Evolutionary conservation across 106 monocot species (phyloP).

Genomic region (Dendrobium chrysotoxum): DNA sequence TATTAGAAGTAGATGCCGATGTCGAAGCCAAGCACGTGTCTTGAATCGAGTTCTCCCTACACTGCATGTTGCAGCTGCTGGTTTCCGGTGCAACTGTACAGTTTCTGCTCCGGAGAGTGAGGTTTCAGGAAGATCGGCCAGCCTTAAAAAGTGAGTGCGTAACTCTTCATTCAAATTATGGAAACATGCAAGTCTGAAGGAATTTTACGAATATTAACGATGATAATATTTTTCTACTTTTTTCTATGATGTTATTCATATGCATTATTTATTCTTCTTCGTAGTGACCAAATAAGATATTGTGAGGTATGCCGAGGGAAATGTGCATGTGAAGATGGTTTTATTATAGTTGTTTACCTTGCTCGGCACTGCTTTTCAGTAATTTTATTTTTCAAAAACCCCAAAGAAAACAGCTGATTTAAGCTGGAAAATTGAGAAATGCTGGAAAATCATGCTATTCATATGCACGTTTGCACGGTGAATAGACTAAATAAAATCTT

Average conservation of each 20-base stretch:
- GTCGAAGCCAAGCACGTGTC: neutral
- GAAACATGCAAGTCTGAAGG: neutral
- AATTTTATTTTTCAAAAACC: too few species aligned
- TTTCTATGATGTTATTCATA: neutral
- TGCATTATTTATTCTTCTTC: neutral
- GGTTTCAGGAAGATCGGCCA: slow-evolving; percentile 11
- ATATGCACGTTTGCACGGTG: too few species aligned
- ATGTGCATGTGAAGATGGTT: neutral
- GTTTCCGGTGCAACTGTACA: slow-evolving; percentile 35
- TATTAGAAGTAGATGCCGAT: neutral
- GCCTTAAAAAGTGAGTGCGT: slow-evolving; percentile 33
- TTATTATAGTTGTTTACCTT: neutral
- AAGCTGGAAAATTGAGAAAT: too few species aligned
- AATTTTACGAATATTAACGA: neutral
- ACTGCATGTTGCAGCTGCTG: neutral
- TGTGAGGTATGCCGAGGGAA: neutral
- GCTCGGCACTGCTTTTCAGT: neutral
- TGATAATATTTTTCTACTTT: neutral
- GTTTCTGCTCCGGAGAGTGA: slow-evolving; percentile 9
- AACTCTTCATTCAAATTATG: neutral
- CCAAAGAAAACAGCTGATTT: too few species aligned
- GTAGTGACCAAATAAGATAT: neutral
- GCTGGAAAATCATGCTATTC: too few species aligned
- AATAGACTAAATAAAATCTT: too few species aligned
- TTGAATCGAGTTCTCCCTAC: slow-evolving; percentile 9